Base-by-base conservation (phyloP, 1,284 basidiomycete genomes). In the Cutaneotrichosporon cyanovorans region DNA sequence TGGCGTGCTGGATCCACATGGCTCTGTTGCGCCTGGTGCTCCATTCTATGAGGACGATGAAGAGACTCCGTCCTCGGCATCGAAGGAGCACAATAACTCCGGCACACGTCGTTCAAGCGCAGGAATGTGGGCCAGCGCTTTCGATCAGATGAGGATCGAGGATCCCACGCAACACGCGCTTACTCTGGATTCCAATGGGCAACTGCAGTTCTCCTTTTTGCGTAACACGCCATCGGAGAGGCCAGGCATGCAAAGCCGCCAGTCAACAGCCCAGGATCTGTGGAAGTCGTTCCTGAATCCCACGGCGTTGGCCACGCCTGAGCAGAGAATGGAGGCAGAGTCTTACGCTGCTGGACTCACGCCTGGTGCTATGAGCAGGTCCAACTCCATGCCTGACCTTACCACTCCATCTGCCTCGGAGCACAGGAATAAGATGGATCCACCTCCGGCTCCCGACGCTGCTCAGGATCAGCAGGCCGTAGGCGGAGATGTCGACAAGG, bases 261-360 rank as follows among this genome's bases (percentile, higher is more conserved):
- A n/a, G 11, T 45, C 4, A 37, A 38, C 37, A 20, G 21, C 37
- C n/a, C 38, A 37, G 2, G 67, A 68, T 36, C 45, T 68, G 6
- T 70, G 68, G 68, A 61, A 63, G 42, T 23, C 63, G 33, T 70
- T 65, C 56, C 63, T 70, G 55, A 51, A 56, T 10, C 55, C 55
- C 6, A 40, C 40, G 5, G 50, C 44, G 5, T 43, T 56, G 2
- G 42, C 38, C 7, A 67, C 63, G 34, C 65, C 63, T 9, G 63
- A 62, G 32, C 59, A 59, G n/a, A 58, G 64, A 56, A 58, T 51
- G 14, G 61, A 62, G 30, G 46, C 57, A 14, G 28, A 41, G 3
- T n/a, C 33, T 33, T 2, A 14, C 20, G 1, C 19, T 23, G 35
- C 28, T 40, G 0, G 45, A 47, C 12, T 47, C 52, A 2, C 46